Evolutionary conservation across 2,329 filamentous ascomycete genomes (phyloP).

Genomic region (Phaeosphaeriaceae sp.): DNA sequence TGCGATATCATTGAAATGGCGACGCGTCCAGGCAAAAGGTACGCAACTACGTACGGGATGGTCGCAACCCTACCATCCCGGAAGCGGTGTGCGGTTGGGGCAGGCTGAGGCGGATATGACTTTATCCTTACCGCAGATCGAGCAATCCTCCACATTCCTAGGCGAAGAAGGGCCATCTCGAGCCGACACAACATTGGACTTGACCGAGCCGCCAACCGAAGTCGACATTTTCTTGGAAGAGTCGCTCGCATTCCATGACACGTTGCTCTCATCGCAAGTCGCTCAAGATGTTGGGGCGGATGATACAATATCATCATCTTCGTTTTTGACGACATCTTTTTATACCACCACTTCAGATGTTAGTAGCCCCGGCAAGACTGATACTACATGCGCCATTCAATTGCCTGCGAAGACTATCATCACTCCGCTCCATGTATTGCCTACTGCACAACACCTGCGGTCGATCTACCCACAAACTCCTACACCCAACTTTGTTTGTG

Average conservation of each 20-base stretch:
- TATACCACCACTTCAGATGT: slow-evolving; percentile 39
- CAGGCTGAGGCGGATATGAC: not conserved
- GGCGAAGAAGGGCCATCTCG: slow-evolving; percentile 27
- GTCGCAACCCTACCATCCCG: slow-evolving; percentile 41
- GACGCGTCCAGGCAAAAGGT: slow-evolving; percentile 21
- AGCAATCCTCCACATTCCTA: slow-evolving; percentile 11
- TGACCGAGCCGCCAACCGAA: slow-evolving; percentile 21
- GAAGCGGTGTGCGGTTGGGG: not conserved
- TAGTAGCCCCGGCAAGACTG: slow-evolving; percentile 29
- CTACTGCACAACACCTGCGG: slow-evolving; percentile 68
- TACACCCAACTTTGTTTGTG: slow-evolving; percentile 82
- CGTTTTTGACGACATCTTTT: slow-evolving; percentile 46
- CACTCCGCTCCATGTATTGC: slow-evolving; percentile 73
- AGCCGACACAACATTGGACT: slow-evolving; percentile 33
- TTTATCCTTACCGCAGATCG: slow-evolving; percentile 24
- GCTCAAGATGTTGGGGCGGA: slow-evolving; percentile 27
- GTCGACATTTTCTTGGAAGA: slow-evolving; percentile 71
- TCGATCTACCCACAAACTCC: slow-evolving; percentile 79
- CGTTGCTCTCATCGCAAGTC: slow-evolving; percentile 67
- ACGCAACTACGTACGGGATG: slow-evolving; percentile 35
- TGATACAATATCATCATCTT: slow-evolving; percentile 39
- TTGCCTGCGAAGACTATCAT: slow-evolving; percentile 51
- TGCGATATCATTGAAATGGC: slow-evolving; percentile 37
- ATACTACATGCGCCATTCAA: slow-evolving; percentile 13
- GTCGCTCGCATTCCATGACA: slow-evolving; percentile 74